These are phyloP conservation scores for Solanum paucissectum DNA, from an alignment of 257 asterid genomes.

Conservation along the genomic window DNA sequence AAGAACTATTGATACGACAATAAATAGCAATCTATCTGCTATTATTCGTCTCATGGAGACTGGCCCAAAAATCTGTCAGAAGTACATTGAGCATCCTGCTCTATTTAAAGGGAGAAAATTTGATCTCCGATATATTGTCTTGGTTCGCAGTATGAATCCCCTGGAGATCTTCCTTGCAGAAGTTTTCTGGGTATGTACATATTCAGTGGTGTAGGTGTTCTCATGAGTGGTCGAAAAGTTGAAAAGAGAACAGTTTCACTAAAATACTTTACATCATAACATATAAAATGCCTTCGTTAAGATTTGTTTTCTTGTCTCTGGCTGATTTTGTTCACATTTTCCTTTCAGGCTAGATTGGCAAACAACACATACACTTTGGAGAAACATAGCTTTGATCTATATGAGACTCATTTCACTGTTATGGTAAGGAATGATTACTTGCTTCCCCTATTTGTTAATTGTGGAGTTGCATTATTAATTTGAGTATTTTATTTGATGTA, in stretches of 20 bases:
- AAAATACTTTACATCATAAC: background rate
- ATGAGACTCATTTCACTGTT: constrained; percentile 96
- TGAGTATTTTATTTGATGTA: background rate
- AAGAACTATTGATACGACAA: constrained; percentile 87
- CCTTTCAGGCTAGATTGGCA: constrained; percentile 80
- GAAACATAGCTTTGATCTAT: constrained; percentile 65
- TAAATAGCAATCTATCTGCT: constrained; percentile 63
- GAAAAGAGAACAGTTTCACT: background rate
- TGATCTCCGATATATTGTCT: constrained; percentile 79
- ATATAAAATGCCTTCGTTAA: background rate
- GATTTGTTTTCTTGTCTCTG: background rate
- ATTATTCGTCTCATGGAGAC: constrained; percentile 98
- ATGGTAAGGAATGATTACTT: constrained; percentile 47
- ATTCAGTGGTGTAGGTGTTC: background rate
- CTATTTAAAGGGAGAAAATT: constrained; percentile 82
- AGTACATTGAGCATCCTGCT: constrained; percentile 94
- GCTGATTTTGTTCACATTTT: background rate
- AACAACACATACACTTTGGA: constrained; percentile 74
- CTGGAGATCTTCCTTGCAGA: constrained; percentile 75
- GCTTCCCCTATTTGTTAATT: background rate
- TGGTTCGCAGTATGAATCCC: constrained; percentile 75
- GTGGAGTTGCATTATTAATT: background rate
- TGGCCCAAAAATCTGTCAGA: constrained; percentile 93
- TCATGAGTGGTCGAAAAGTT: background rate
- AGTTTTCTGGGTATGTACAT: constrained; percentile 70